Evolutionary conservation across 1,284 basidiomycete species (phyloP), one percentile per base, ranked within the genome.

Genomic region (Sporisorium graminicola): DNA sequence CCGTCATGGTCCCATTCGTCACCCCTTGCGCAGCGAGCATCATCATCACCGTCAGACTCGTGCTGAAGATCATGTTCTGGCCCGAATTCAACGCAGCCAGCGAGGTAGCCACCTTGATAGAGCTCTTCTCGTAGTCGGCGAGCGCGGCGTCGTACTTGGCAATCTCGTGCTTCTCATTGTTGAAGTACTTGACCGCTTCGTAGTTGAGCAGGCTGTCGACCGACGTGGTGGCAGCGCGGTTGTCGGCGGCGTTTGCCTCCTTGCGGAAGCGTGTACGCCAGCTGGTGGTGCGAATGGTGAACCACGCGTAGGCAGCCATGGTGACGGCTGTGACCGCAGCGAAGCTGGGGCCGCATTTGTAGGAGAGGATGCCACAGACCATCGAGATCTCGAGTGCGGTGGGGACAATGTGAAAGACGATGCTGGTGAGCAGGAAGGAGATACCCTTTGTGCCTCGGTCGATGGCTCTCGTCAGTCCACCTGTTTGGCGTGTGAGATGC

Each of bases 141-240:
- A 99, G 89, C 62, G 97, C 92, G 58, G 91, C 91, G 86, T 99
- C 96, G 85, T 99, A 99, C 86, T 95, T 94, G 1, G 89, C 89
- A 13, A 97, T 89, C 87, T 99, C 95, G 85, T 92, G 93, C 71
- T 90, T 90, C 86, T 98, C 96, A 84, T 99, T 99, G 88, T 97
- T 98, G 88, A 99, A 99, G 84, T 96, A 92, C 93, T 99, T 99
- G 80, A 99, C 96, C 14, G 96, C 96, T 86, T 99, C 96, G 82
- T 94, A 99, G 85, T 99, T 99, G 86, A 99, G 95, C 59, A 99
- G 87, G 0, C 94, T 94, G 85, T 99, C 97, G 12, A 98, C 94
- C 1, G 94, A 94, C 1, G 93, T 90, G 0, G 94, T 94, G 0
- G 97, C 97, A 13, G 94, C 95, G 83, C 93, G 93, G 86, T 99